A percentile compares a stretch with the other conserved stretches of the same genome.
Evolutionary conservation across 1,139 yeast species (phyloP).

Genomic region (Debaryomyces udenii): DNA sequence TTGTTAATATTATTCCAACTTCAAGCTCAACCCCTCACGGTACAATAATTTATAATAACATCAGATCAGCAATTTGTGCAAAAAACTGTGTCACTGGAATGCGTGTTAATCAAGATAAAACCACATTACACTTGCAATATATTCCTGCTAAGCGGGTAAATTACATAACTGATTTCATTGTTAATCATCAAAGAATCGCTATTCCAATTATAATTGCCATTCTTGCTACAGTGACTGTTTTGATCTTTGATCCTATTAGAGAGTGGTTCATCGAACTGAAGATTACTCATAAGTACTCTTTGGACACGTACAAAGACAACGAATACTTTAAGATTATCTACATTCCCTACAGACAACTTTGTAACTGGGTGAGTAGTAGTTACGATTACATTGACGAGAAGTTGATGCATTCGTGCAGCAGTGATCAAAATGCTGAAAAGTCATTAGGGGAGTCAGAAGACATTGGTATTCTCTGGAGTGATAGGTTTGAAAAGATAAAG

Average conservation of each 20-base stretch:
- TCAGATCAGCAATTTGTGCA: slow-evolving; percentile 80
- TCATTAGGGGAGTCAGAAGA: slow-evolving; percentile 17
- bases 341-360: slow-evolving; percentile 29
- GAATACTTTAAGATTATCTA: slow-evolving; percentile 30
- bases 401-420: slow-evolving; percentile 17
- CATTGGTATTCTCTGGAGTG: slow-evolving; percentile 63
- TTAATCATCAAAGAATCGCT: slow-evolving; percentile 81
- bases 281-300: slow-evolving; percentile 54
- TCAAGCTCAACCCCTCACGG: slow-evolving; percentile 45
- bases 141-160: slow-evolving; percentile 57
- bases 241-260: slow-evolving; percentile 91
- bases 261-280: slow-evolving; percentile 77
- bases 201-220: slow-evolving; percentile 55
- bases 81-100: slow-evolving; percentile 89
- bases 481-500: slow-evolving; percentile 66
- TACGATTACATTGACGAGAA: slow-evolving; percentile 33
- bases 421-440: slow-evolving; percentile 9
- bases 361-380: slow-evolving; percentile 30
- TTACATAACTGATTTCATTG: slow-evolving; percentile 55
- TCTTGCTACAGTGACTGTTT: slow-evolving; percentile 75
- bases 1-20: slow-evolving; percentile 68
- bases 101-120: slow-evolving; percentile 50
- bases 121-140: slow-evolving; percentile 75
- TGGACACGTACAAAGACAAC: slow-evolving; percentile 36
- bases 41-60: slow-evolving; percentile 53